Evolutionary conservation across 257 asterid genomes (phyloP).

Genomic region (Solanum chaucha): DNA sequence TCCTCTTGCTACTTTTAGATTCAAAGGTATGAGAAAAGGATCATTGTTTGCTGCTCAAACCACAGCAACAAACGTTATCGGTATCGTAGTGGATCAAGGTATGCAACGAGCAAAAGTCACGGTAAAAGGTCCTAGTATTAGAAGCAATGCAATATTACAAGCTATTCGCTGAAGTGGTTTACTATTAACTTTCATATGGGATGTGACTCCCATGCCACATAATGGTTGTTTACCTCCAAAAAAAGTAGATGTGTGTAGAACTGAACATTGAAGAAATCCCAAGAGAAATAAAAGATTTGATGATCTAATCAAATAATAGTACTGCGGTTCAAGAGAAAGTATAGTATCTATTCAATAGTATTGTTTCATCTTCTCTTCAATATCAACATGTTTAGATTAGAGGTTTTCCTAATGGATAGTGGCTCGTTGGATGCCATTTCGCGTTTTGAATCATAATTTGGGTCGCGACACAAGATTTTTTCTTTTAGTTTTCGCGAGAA

Average conservation of each 20-base stretch:
- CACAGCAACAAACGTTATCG: neutral
- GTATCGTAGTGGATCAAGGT: neutral
- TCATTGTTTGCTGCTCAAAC: neutral
- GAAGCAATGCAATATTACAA: neutral
- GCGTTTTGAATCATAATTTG: neutral
- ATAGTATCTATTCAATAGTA: neutral
- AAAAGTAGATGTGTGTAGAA: neutral
- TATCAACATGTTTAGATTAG: neutral
- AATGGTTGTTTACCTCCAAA: neutral
- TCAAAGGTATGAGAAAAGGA: neutral
- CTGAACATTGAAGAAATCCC: neutral
- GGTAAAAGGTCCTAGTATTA: neutral
- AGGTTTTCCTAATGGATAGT: neutral
- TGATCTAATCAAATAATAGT: neutral
- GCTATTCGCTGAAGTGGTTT: neutral
- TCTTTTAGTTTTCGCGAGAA: neutral
- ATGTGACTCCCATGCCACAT: neutral
- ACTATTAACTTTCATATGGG: neutral
- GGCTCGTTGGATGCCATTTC: neutral
- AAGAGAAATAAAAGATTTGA: neutral
- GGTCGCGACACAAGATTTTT: neutral
- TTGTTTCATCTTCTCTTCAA: neutral
- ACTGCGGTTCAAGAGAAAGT: neutral
- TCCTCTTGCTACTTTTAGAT: neutral
- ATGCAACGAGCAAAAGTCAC: neutral